Base-by-base conservation (phyloP, 2,329 filamentous ascomycete genomes). In the Colletotrichum musicola region DNA sequence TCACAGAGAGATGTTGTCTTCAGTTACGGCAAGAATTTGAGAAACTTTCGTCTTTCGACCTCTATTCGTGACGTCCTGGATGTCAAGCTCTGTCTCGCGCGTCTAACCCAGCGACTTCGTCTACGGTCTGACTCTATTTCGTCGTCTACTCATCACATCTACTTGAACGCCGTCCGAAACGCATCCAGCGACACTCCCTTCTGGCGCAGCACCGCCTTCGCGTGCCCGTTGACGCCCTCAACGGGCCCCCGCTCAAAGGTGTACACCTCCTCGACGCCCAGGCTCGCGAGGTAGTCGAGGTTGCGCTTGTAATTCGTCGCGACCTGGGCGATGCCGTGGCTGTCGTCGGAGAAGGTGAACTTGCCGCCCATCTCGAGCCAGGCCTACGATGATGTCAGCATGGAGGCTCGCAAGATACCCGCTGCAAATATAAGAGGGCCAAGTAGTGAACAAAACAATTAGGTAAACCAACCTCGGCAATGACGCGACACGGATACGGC, bases 311-410 rank as follows among this genome's bases (percentile, higher is more conserved):
- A 98, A 77, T 97, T 95, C 58, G 93, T 90, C n/a, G 90, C 94
- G 5, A 99, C 87, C 77, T 99, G 95, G 2, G 88, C 92, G 67
- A 94, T 87, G 46, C 93, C 93, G 82, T 99, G 96, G 78, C 94
- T 97, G 80, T 99, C 96, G 78, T 99, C 96, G 6, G 93, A 97
- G 74, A 99, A 86, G 61, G 94, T 97, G 80, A 98, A 97, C 69
- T 88, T 88, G 25, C 96, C 95, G 25, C 91, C 91, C 74, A 93
- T 85, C 7, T 80, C 81, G 62, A 94, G 76, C 83, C 94, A 97
- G 77, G 89, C 88, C 91, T 93, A 70, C 13, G 62, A 60, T 55
- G 64, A 44, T 13, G 46, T 53, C 46, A 60, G 49, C 27, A 22
- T 30, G 7, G 27, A 7, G 27, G 4, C 6, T 9, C 7, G 3